Conservation (phyloP, 2,329 filamentous ascomycete species). For the Colletotrichum scovillei region DNA sequence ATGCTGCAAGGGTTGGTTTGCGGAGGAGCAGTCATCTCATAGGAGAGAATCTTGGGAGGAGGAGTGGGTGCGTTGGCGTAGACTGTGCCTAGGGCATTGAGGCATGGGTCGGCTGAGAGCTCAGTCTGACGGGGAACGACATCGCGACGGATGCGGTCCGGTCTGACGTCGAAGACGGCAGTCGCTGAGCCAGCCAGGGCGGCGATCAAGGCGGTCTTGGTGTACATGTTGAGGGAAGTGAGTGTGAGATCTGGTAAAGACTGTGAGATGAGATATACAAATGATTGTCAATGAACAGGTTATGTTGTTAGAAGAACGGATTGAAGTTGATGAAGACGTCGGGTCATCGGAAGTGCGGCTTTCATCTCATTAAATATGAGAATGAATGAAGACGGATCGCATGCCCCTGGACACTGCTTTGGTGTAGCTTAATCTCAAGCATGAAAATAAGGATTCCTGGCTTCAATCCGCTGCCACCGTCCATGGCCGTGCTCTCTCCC, state of each 20-base stretch:
- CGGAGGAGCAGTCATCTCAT: constrained; percentile 32
- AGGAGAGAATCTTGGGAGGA: constrained; percentile 38
- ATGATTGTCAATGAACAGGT: neutral
- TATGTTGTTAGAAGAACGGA: neutral
- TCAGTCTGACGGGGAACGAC: constrained; percentile 41
- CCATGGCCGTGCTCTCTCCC: neutral
- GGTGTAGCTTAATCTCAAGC: constrained; percentile 14
- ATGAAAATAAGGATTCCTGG: neutral
- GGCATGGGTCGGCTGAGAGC: constrained; percentile 33
- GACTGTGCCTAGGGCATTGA: constrained; percentile 36
- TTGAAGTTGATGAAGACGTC: neutral
- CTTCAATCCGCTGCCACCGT: neutral
- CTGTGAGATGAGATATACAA: neutral
- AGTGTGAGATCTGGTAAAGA: neutral
- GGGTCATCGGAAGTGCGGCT: neutral
- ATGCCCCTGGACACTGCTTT: constrained; percentile 12
- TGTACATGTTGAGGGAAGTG: constrained; percentile 38
- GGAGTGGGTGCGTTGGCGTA: constrained; percentile 40
- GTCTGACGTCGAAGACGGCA: constrained; percentile 33
- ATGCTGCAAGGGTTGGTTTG: constrained; percentile 41
- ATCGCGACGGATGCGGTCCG: constrained; percentile 34
- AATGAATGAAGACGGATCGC: too few species aligned
- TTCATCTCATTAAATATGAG: neutral
- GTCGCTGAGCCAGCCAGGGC: constrained; percentile 39
- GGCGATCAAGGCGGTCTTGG: constrained; percentile 39